A percentile compares a stretch with the other conserved stretches of the same genome.
phyloP scores from a whole-genome alignment of 148 eudicot species.

The Polygonum maritimum region DNA sequence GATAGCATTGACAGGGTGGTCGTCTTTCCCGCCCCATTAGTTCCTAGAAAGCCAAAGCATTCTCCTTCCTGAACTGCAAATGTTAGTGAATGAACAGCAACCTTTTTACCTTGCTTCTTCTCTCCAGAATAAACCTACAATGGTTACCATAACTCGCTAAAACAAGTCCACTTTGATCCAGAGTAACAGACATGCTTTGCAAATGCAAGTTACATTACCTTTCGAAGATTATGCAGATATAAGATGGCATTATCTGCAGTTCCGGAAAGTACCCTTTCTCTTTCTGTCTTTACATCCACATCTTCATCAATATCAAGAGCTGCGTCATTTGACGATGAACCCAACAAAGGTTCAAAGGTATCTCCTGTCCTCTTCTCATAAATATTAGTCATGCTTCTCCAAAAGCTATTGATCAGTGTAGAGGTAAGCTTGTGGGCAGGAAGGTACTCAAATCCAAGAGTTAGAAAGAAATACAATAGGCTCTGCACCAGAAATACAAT shows the following conservation, averaged over 20 bases:
- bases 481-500: conserved; percentile 35
- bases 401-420: conserved; percentile 20
- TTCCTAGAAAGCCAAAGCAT: conserved; percentile 97
- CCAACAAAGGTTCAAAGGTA: conserved; percentile 62
- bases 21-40: conserved; percentile 98
- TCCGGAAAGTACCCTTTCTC: conserved; percentile 78
- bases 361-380: conserved; percentile 19
- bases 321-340: conserved; percentile 33
- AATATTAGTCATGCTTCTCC: conserved; percentile 29
- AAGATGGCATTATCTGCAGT: conserved; percentile 65
- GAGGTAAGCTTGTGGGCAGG: conserved; percentile 41
- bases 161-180: conserved; percentile 5
- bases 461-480: conserved; percentile 51
- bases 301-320: conserved; percentile 55
- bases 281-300: conserved; percentile 71
- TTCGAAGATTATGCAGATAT: conserved; percentile 74
- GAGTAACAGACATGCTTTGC: neutral
- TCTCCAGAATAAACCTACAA: conserved; percentile 74
- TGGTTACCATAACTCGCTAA: conserved; percentile 7
- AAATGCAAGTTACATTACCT: conserved; percentile 31
- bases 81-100: conserved; percentile 84
- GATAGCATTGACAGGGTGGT: conserved; percentile 92
- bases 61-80: conserved; percentile 96
- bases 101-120: conserved; percentile 42
- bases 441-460: conserved; percentile 72